phyloP scores from a whole-genome alignment of 169 alveolate species.

The Plasmodium sp. region DNA sequence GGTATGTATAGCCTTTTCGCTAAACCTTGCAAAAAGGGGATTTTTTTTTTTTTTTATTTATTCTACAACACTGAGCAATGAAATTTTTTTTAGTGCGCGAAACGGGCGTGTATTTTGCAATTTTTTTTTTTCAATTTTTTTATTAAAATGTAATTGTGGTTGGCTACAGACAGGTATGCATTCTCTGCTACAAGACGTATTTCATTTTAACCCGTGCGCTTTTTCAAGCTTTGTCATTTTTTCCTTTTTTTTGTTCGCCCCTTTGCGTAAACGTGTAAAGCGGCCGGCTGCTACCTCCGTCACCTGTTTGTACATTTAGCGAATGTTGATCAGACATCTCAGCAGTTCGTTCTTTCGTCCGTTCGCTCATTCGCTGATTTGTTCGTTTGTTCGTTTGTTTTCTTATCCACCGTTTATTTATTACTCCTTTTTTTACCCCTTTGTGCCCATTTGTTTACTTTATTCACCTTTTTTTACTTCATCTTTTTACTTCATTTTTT shows the following conservation, averaged over 20 bases:
- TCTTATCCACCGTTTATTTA: not conserved
- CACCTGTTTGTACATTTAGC: not conserved
- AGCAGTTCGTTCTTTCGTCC: not conserved
- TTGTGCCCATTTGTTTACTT: not conserved
- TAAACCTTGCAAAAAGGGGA: not conserved
- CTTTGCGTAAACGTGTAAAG: not conserved
- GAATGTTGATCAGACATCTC: not conserved
- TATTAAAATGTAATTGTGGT: not conserved
- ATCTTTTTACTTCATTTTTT: not conserved
- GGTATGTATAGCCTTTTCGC: not conserved
- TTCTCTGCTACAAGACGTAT: not conserved
- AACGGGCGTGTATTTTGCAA: not conserved
- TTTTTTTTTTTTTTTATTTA: too few relatives aligned
- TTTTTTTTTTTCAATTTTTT: not conserved
- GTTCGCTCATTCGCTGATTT: not conserved
- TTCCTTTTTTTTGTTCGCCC: not conserved
- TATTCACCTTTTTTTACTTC: constrained; percentile 1
- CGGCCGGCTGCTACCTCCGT: not conserved
- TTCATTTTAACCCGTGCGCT: not conserved
- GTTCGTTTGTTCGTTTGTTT: not conserved
- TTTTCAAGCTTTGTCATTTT: constrained; percentile 1
- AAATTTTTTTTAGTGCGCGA: not conserved
- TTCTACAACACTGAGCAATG: not conserved
- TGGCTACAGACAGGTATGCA: not conserved
- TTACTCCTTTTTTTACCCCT: not conserved